A percentile compares a stretch with the other conserved stretches of the same genome.
Conservation (phyloP, 371 early-diverging fungal species). For the Rhizopus delemar region DNA sequence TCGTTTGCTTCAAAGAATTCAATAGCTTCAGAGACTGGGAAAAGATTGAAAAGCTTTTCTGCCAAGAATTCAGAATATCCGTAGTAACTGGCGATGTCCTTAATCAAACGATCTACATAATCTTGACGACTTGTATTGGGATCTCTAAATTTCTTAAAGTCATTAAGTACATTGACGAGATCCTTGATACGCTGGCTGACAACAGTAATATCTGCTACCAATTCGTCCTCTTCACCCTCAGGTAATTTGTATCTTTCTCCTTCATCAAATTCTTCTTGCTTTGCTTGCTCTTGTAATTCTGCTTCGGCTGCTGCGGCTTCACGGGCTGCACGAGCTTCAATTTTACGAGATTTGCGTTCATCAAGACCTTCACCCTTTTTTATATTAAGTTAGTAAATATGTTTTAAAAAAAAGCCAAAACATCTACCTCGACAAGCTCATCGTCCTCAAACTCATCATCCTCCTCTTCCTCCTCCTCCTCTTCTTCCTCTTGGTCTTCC, state of each 20-base stretch:
- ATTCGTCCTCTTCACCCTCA: constrained; percentile 69
- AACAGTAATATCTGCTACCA: constrained; percentile 59
- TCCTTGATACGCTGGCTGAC: constrained; percentile 90
- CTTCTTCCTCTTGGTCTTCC: constrained; percentile 45
- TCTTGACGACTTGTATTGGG: constrained; percentile 75
- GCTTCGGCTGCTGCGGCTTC: constrained; percentile 65
- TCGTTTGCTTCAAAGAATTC: constrained; percentile 99
- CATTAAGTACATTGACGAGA: constrained; percentile 80
- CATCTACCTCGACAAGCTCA: constrained; percentile 38
- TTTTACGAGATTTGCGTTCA: constrained; percentile 71
- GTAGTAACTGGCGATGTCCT: constrained; percentile 89
- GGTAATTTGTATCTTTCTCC: constrained; percentile 75
- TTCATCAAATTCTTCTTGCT: constrained; percentile 72
- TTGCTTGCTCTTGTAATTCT: constrained; percentile 74
- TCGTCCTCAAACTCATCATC: constrained; percentile 42
- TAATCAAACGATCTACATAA: constrained; percentile 82
- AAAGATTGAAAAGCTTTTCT: constrained; percentile 90
- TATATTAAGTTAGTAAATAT: neutral
- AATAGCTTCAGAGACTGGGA: constrained; percentile 87
- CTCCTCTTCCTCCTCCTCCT: constrained; percentile 32
- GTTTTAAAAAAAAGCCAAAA: constrained; percentile 9
- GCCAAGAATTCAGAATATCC: constrained; percentile 95
- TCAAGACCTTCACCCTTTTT: constrained; percentile 52
- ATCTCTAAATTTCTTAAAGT: constrained; percentile 84
- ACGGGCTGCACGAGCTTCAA: constrained; percentile 62